A percentile compares a stretch with the other conserved stretches of the same genome.
Evolutionary conservation across 2,329 filamentous ascomycete genomes (phyloP).

Genomic region (Xylaria sp.): DNA sequence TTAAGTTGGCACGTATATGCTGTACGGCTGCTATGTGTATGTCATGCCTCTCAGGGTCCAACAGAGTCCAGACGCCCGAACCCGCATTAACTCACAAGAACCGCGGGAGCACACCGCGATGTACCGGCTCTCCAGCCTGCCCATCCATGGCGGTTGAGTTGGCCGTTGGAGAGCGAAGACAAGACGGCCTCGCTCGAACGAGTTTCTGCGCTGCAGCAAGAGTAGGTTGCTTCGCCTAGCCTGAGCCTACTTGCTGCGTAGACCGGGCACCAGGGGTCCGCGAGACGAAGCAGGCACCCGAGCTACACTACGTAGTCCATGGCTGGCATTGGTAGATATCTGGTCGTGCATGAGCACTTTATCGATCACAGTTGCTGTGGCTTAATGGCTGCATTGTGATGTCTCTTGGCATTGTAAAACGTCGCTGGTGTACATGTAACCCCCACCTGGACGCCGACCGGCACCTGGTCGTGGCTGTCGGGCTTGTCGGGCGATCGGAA

Average conservation of each 20-base stretch:
- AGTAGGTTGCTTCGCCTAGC: background rate
- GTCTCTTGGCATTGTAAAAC: background rate
- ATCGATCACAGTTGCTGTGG: background rate
- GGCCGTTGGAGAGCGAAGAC: conserved; percentile 1
- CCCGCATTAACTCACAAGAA: conserved; percentile 15
- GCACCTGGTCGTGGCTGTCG: background rate
- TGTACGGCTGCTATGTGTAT: background rate
- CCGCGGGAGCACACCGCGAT: background rate
- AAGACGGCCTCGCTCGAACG: background rate
- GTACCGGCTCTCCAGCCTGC: background rate
- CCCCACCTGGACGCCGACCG: background rate
- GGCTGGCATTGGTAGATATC: background rate
- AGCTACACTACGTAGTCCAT: background rate
- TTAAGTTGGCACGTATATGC: background rate
- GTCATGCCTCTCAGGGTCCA: conserved; percentile 15
- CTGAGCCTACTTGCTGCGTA: background rate
- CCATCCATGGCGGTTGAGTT: background rate
- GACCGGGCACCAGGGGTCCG: background rate
- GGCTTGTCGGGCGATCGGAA: background rate
- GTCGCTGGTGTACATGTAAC: background rate
- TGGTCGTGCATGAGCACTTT: background rate
- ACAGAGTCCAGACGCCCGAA: conserved; percentile 10
- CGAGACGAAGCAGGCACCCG: conserved; percentile 7
- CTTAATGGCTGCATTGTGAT: background rate
- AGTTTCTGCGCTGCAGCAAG: background rate